Conservation (phyloP, 768 basidiomycete genomes). For the Kockovaella imperatae region DNA sequence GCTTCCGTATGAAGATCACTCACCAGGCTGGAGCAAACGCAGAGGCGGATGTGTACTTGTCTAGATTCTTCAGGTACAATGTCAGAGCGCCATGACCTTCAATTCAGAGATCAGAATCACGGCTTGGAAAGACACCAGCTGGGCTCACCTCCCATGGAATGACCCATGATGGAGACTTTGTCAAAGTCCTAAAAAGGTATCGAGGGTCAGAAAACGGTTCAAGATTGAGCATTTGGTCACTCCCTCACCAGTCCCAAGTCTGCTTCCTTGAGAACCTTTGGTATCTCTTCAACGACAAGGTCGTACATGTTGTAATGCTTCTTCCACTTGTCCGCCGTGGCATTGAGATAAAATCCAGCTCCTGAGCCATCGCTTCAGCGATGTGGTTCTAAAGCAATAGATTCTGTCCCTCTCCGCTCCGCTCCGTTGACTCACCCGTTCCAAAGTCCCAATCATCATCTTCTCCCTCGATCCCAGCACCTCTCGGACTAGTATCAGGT, state of each 20-base stretch:
- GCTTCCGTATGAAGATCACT: constrained; percentile 4
- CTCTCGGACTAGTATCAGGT: constrained; percentile 91
- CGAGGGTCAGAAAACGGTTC: not conserved
- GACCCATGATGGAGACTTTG: constrained; percentile 83
- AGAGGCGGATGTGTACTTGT: constrained; percentile 71
- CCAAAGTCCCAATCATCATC: constrained; percentile 77
- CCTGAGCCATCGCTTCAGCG: constrained; percentile 79
- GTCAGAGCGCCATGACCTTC: constrained; percentile 84
- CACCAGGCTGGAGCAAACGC: constrained; percentile 56
- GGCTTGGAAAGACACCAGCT: not conserved
- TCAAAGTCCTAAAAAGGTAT: constrained; percentile 58
- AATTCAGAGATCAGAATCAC: constrained; percentile 35
- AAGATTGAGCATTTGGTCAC: not conserved
- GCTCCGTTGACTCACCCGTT: constrained; percentile 52
- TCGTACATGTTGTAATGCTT: constrained; percentile 76
- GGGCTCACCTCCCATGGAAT: constrained; percentile 63
- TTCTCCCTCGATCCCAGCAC: constrained; percentile 68
- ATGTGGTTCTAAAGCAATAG: constrained; percentile 27
- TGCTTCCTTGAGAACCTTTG: constrained; percentile 63
- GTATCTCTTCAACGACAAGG: constrained; percentile 75
- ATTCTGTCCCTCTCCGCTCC: too few species aligned
- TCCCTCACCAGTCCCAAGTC: constrained; percentile 66
- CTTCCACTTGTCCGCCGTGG: constrained; percentile 54
- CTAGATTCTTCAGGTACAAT: constrained; percentile 68
- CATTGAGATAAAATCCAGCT: constrained; percentile 94